Base-by-base conservation (phyloP, 73 alveolate genomes). In the Stentor coeruleus region DNA sequence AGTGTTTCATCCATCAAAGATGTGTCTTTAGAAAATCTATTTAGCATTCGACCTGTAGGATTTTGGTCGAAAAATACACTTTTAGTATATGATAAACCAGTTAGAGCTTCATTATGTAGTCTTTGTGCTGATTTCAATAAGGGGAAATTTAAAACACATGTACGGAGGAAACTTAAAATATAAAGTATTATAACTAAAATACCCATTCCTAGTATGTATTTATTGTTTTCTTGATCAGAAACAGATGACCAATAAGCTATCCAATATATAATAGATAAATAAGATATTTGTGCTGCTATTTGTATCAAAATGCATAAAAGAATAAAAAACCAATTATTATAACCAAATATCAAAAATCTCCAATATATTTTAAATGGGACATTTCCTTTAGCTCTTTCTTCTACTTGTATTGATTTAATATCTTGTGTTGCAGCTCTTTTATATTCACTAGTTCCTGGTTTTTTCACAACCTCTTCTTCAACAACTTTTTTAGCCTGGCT, bases 41-140 rank as follows among this genome's bases (percentile, higher is more conserved):
- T 94, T 66, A 93, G 83, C 73, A 96, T 91, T 42, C 93, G 92
- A 15, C 99, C 98, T 57, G 89, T 84, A 0, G 98, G 98, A 14
- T 97, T 96, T n/a, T 92, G 90, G 84, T 96, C 98, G 73, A 91
- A 96, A 90, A 86, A 96, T 66, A 92, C 82, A 75, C 49, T 66
- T 28, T 33, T 57, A 30, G 81, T 57, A n/a, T 20, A 0, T 1
- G 73, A 20, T 31, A 57, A 20, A 0, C 73, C 73, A 20, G 15
- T n/a, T 2, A 57, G 28, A 2, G 73, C 73, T 57, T 57, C 28
- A 57, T 57, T 57, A 57, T 57, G 73, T 1, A 57, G 15, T 2
- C 73, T 57, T 31, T 57, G 35, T 20, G 35, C 73, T 20, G 73
- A n/a, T 2, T 20, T 57, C 0, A 57, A 31, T 31, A 57, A 31